Conservation (phyloP, 2,329 filamentous ascomycete genomes). For the Colletotrichum eremochloae region DNA sequence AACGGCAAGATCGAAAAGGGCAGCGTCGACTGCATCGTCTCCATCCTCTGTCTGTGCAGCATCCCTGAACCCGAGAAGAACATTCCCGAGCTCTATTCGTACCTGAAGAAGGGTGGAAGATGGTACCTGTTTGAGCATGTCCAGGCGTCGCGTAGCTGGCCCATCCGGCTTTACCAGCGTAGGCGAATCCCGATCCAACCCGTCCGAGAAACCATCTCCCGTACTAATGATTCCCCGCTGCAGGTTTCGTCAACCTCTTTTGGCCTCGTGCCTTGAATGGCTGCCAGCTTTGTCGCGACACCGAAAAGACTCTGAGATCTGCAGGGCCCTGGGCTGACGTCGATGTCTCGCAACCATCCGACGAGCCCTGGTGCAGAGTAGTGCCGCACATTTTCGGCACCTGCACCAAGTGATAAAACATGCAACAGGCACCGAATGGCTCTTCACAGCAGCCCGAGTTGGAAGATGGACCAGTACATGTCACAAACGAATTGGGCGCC, state of each 20-base stretch:
- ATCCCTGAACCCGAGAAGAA: constrained; percentile 72
- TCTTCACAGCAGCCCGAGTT: background rate
- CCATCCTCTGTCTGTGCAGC: constrained; percentile 72
- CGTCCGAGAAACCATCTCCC: background rate
- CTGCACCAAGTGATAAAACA: constrained; percentile 60
- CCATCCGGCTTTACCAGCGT: constrained; percentile 65
- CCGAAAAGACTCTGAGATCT: constrained; percentile 59
- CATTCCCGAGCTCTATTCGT: constrained; percentile 66
- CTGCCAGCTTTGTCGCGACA: constrained; percentile 65
- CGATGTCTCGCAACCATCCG: constrained; percentile 58
- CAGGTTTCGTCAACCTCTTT: constrained; percentile 64
- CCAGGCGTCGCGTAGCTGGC: constrained; percentile 52
- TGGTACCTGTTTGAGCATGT: constrained; percentile 77
- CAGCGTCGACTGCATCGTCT: constrained; percentile 71
- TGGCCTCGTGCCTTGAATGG: constrained; percentile 67
- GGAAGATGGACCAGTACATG: too few relatives aligned
- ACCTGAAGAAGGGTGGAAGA: constrained; percentile 71
- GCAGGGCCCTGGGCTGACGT: constrained; percentile 65
- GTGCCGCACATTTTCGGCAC: constrained; percentile 66
- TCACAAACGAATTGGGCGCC: background rate
- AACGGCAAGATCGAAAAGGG: constrained; percentile 62
- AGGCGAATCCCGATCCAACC: constrained; percentile 45
- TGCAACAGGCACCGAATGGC: too few relatives aligned
- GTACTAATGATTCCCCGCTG: background rate
- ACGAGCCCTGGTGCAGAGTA: constrained; percentile 57